Conservation (phyloP, 495 filamentous ascomycete genomes). For the Hypoxylon rickii region DNA sequence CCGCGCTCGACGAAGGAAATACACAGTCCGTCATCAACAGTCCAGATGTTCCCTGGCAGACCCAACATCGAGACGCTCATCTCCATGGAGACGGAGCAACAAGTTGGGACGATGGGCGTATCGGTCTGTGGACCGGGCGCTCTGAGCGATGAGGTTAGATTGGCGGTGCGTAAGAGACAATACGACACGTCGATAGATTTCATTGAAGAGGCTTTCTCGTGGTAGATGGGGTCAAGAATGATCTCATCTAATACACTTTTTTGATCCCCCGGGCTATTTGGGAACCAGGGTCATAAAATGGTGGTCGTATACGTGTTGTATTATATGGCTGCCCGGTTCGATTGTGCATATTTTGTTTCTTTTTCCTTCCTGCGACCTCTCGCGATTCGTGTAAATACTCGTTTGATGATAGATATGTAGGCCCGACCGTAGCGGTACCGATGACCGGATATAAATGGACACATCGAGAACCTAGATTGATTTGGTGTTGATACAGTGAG, state of each 20-base stretch:
- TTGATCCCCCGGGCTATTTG: background rate
- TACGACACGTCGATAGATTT: slow-evolving; percentile 78
- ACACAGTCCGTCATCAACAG: slow-evolving; percentile 75
- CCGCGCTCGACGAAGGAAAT: slow-evolving; percentile 80
- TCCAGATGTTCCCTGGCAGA: slow-evolving; percentile 86
- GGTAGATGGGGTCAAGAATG: slow-evolving; percentile 50
- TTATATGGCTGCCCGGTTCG: slow-evolving; percentile 15
- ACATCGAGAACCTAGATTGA: slow-evolving; percentile 30
- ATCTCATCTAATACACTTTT: background rate
- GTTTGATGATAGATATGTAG: slow-evolving; percentile 17
- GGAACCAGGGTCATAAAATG: slow-evolving; percentile 1
- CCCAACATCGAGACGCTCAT: slow-evolving; percentile 71
- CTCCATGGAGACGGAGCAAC: slow-evolving; percentile 73
- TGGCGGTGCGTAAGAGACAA: slow-evolving; percentile 68
- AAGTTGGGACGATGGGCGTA: slow-evolving; percentile 82
- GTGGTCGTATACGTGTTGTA: slow-evolving; percentile 16
- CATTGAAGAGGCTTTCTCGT: slow-evolving; percentile 93
- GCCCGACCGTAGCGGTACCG: slow-evolving; percentile 15
- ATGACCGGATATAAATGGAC: slow-evolving; percentile 27
- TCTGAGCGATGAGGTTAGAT: slow-evolving; percentile 84
- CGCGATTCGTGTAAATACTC: slow-evolving; percentile 34
- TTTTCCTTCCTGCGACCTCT: slow-evolving; percentile 17
- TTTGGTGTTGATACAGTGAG: background rate
- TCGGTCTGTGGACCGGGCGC: slow-evolving; percentile 89
- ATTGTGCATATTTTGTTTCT: slow-evolving; percentile 36